phyloP scores from a whole-genome alignment of 352 stramenopile species.

The Globisporangium spiculum region DNA sequence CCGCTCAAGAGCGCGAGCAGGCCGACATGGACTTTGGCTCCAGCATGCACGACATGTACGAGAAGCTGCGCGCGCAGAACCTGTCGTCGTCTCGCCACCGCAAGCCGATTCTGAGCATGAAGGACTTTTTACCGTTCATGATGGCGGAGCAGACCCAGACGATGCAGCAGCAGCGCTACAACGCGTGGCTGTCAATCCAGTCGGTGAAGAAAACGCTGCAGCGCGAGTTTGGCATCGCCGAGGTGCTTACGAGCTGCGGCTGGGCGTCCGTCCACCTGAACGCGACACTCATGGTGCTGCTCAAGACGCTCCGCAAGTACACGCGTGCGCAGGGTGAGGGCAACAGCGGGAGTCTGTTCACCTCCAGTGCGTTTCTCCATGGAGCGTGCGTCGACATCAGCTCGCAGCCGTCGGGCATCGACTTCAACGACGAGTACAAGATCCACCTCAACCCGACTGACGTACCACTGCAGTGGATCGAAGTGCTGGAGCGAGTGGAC shows the following conservation, averaged over 20 bases:
- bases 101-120: slow-evolving; percentile 37
- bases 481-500: slow-evolving; percentile 55
- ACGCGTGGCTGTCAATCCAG: slow-evolving; percentile 54
- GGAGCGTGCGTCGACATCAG: slow-evolving; percentile 44
- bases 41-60: slow-evolving; percentile 44
- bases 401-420: slow-evolving; percentile 47
- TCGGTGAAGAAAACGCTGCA: slow-evolving; percentile 44
- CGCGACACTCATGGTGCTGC: slow-evolving; percentile 51
- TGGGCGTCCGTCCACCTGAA: slow-evolving; percentile 66
- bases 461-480: slow-evolving; percentile 64
- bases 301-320: slow-evolving; percentile 57
- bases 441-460: slow-evolving; percentile 55
- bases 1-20: slow-evolving; percentile 8
- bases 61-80: slow-evolving; percentile 17
- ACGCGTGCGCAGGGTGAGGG: slow-evolving; percentile 25
- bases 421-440: slow-evolving; percentile 55
- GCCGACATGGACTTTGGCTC: slow-evolving; percentile 55
- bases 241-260: slow-evolving; percentile 48
- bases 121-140: slow-evolving; percentile 41
- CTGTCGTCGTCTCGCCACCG: slow-evolving; percentile 21
- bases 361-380: slow-evolving; percentile 31
- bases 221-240: slow-evolving; percentile 48
- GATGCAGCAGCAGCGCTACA: slow-evolving; percentile 35
- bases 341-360: slow-evolving; percentile 24
- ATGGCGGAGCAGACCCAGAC: slow-evolving; percentile 31